Base-by-base conservation (phyloP, 257 asterid genomes). In the Solanum piurae region DNA sequence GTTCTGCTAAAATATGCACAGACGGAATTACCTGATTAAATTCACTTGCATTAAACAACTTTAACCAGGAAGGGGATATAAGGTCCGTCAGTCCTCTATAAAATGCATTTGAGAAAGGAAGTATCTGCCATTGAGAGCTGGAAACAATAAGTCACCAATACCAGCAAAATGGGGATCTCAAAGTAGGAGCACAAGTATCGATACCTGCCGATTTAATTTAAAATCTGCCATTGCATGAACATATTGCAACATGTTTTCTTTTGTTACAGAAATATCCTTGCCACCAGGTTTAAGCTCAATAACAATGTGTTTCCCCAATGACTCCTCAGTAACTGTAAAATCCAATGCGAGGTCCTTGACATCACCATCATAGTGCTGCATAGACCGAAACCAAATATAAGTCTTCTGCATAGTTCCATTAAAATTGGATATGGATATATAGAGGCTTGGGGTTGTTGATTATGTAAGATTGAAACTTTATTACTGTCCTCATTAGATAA, bases 131-230 rank as follows among this genome's bases (percentile, higher is more conserved):
- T 89, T 68, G 85, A 90, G 88, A 64, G 86, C 73, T 60, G 69
- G 52, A 88, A 90, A 73, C 76, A 64, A 89, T 92, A 82, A 92
- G 87, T 71, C 27, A 91, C 89, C 29, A 85, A 87, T 77, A 89
- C 88, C 87, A 91, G 86, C 72, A 88, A 42, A 66, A 85, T 79
- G 46, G 83, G 74, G 55, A 66, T 83, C 62, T 42, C 60, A 40
- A 76, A 83, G 83, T 72, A 83, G 72, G 79, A 88, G 85, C 68
- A 49, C 60, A 82, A 87, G 90, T 86, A 21, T 40, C 80, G 82
- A n/a, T 88, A 97, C 99, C 98, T 95, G 98, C 75, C 98, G 90
- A 94, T 97, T 97, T 89, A 97, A 97, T 90, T 97, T 97, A 93
- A 93, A 95, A 90, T 95, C 99, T 38, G 99, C 99, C 92, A 97